Percentiles rank a stretch among this genome's conserved stretches.
Evolutionary conservation across 2,329 filamentous ascomycete genomes (phyloP).

Genomic region (Monilinia aucupariae): DNA sequence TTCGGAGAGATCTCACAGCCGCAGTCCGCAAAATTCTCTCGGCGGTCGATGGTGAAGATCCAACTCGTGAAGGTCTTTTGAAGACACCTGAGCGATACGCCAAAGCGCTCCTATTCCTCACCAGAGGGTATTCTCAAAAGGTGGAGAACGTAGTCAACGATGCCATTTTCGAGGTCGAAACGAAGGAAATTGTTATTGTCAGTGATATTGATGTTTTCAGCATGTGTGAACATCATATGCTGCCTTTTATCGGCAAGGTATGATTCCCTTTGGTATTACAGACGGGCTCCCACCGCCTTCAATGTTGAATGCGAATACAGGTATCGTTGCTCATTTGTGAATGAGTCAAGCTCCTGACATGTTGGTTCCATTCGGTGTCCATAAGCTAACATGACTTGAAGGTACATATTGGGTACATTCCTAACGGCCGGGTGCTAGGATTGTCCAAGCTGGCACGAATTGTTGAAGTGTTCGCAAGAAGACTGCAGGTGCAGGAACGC

Average conservation of each 20-base stretch:
- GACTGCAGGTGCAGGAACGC: constrained; percentile 89
- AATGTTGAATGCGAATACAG: too few species aligned
- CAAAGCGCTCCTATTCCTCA: constrained; percentile 89
- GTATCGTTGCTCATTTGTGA: too few species aligned
- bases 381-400: constrained; percentile 36
- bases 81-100: constrained; percentile 77
- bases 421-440: constrained; percentile 79
- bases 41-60: constrained; percentile 60
- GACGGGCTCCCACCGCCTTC: too few species aligned
- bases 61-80: constrained; percentile 55
- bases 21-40: constrained; percentile 60
- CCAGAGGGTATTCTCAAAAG: constrained; percentile 91
- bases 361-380: constrained; percentile 2
- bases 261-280: too few species aligned
- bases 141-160: constrained; percentile 81
- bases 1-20: background rate
- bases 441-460: constrained; percentile 91
- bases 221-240: constrained; percentile 90
- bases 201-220: constrained; percentile 93
- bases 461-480: constrained; percentile 87
- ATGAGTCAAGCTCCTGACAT: too few species aligned
- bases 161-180: constrained; percentile 88
- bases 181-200: constrained; percentile 92
- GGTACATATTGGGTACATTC: constrained; percentile 98
- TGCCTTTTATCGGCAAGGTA: constrained; percentile 91